phyloP scores from a whole-genome alignment of 2,329 filamentous ascomycete genomes.

The Alternaria dauci region DNA sequence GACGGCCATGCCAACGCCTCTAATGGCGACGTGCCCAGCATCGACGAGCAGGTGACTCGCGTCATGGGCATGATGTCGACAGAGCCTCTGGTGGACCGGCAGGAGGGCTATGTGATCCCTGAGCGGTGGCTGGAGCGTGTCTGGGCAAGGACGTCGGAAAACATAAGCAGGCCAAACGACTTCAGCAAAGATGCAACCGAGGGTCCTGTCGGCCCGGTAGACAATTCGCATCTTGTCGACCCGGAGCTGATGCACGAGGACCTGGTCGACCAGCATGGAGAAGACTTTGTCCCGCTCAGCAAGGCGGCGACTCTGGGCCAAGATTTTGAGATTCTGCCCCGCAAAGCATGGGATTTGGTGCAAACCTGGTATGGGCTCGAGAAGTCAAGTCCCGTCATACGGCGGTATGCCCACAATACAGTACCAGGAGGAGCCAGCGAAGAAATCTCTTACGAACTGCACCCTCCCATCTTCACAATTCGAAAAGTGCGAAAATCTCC shows the following conservation, averaged over 20 bases:
- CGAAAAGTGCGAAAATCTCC: constrained; percentile 77
- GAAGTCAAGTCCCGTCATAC: constrained; percentile 73
- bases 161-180: constrained; percentile 55
- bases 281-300: constrained; percentile 74
- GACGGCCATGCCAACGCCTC: constrained; percentile 38
- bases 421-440: constrained; percentile 63
- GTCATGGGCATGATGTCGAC: constrained; percentile 69
- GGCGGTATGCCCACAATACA: constrained; percentile 80
- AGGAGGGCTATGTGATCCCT: constrained; percentile 80
- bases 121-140: constrained; percentile 73
- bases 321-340: constrained; percentile 79
- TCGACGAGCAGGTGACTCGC: constrained; percentile 75
- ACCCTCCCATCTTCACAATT: constrained; percentile 84
- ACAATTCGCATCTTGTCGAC: constrained; percentile 78
- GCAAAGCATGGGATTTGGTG: constrained; percentile 82
- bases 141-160: constrained; percentile 46
- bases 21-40: constrained; percentile 36
- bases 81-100: constrained; percentile 69
- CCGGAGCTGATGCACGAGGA: constrained; percentile 30
- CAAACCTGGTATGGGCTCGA: constrained; percentile 82
- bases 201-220: constrained; percentile 77
- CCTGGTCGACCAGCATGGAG: constrained; percentile 52
- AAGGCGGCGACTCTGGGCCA: constrained; percentile 70
- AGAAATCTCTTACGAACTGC: constrained; percentile 82
- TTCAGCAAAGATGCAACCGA: constrained; percentile 67